Conservation (phyloP, 2,329 filamentous ascomycete genomes). For the Sporothrix pseudoabietina region DNA sequence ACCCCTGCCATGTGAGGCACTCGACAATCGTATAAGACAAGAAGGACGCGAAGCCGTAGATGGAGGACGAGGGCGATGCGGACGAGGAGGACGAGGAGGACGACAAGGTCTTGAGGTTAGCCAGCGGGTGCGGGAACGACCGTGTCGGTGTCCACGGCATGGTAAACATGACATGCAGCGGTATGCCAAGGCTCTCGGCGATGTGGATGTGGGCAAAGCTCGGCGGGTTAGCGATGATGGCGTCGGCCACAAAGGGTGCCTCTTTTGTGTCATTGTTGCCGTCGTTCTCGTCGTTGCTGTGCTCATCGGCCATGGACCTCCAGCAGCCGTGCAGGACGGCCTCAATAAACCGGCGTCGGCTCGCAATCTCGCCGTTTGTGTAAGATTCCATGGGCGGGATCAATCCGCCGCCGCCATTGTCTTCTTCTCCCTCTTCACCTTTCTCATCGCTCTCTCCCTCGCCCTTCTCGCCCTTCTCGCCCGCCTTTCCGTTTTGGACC, state of each 20-base stretch:
- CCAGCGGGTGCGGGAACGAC: conserved; percentile 74
- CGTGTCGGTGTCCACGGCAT: conserved; percentile 57
- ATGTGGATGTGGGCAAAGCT: conserved; percentile 68
- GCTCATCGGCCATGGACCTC: conserved; percentile 55
- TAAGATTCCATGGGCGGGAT: conserved; percentile 81
- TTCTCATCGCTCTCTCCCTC: not conserved
- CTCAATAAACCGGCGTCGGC: conserved; percentile 72
- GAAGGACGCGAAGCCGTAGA: conserved; percentile 52
- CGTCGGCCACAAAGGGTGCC: conserved; percentile 63
- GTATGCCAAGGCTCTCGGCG: conserved; percentile 65
- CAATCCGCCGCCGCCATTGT: conserved; percentile 54
- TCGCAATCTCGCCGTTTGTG: conserved; percentile 74
- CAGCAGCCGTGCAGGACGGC: conserved; percentile 84
- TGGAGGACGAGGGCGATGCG: not conserved
- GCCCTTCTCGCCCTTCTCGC: not conserved
- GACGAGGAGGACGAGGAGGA: not conserved
- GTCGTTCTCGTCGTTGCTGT: not conserved
- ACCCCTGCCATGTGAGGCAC: conserved; percentile 86
- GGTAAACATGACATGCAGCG: conserved; percentile 76
- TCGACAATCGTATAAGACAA: conserved; percentile 78
- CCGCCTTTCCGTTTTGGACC: conserved; percentile 71
- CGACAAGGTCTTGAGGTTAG: conserved; percentile 59
- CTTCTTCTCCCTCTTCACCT: not conserved
- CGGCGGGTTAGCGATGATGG: conserved; percentile 66
- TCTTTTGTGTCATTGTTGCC: not conserved